Evolutionary conservation across 2,329 filamentous ascomycete genomes (phyloP), one percentile per base, ranked within the genome.

Genomic region (Colletotrichum zoysiae): DNA sequence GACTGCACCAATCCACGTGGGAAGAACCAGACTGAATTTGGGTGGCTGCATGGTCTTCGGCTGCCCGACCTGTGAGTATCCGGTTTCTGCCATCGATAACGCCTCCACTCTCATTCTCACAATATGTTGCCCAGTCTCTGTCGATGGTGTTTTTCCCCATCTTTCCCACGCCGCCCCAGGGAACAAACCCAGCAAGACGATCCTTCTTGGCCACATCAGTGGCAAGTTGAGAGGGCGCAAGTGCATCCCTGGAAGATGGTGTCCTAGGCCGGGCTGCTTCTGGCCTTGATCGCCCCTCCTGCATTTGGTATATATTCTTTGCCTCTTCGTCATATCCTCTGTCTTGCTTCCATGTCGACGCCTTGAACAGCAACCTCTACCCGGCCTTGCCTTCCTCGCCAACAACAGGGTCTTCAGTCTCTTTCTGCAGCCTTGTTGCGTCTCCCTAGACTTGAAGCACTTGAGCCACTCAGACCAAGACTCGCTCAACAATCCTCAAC

Each of bases 251-350:
- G 14, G 26, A 7, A 30, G 50, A 26, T 55, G 58, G 59, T 35
- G 23, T 48, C 38, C 53, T n/a, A 5, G 11, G 18, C 35, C 56
- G 48, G 20, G 30, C 48, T 42, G 30, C n/a, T 23, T 38, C 20
- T 42, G 53, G 65, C 42, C 23, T 35, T 48, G 60, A 56, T 59
- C 55, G 26, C 35, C 55, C 33, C 51, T n/a, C 44, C 30, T 30
- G 16, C 35, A 14, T 53, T 23, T 61, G 60, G 59, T 72, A 72
- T 72, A 72, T 72, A 72, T 70, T 53, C 42, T 60, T 55, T 64
- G 48, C 59, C 4, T 23, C 33, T 30, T 50, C 46, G 55, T 60
- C 46, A 23, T 42, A 16, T 44, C 26, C 26, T 26, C 57, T 46
- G 1, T 56, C 48, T 20, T 30, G 55, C 55, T 70, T 60, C 70